Evolutionary conservation across 139 green algal species (phyloP).

Genomic region (Picochlorum sp.): DNA sequence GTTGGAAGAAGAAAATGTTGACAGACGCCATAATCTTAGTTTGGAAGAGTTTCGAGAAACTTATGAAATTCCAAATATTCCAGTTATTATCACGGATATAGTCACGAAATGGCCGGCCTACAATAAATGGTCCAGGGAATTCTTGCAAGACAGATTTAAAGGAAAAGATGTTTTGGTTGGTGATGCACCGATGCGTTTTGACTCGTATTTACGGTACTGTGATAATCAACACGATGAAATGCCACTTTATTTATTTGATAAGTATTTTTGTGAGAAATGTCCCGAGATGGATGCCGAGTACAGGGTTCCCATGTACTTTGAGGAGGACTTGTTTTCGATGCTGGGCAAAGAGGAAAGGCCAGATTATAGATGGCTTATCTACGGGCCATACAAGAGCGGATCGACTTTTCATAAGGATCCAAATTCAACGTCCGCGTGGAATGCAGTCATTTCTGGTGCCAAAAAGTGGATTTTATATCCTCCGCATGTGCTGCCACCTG

Average conservation of each 20-base stretch:
- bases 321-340: slow-evolving; percentile 83
- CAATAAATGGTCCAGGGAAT: slow-evolving; percentile 41
- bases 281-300: slow-evolving; percentile 68
- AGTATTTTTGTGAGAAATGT: slow-evolving; percentile 41
- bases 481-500: slow-evolving; percentile 56
- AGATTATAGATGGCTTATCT: slow-evolving; percentile 82
- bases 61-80: slow-evolving; percentile 73
- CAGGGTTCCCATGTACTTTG: slow-evolving; percentile 49
- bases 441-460: slow-evolving; percentile 69
- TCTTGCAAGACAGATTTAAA: slow-evolving; percentile 41
- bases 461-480: slow-evolving; percentile 96
- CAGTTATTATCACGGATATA: slow-evolving; percentile 70
- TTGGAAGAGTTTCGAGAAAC: slow-evolving; percentile 48
- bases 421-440: slow-evolving; percentile 90
- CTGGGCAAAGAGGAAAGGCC: slow-evolving; percentile 39
- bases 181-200: slow-evolving; percentile 47
- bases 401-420: slow-evolving; percentile 53
- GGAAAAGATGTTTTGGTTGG: slow-evolving; percentile 30
- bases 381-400: slow-evolving; percentile 63
- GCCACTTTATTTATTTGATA: slow-evolving; percentile 53
- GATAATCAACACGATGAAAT: slow-evolving; percentile 52
- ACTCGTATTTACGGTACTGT: slow-evolving; percentile 63
- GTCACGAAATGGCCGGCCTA: slow-evolving; percentile 41
- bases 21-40: slow-evolving; percentile 35
- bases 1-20: slow-evolving; percentile 73